Conservation (phyloP, 73 alveolate species). For the Paramecium tetraurelia region DNA sequence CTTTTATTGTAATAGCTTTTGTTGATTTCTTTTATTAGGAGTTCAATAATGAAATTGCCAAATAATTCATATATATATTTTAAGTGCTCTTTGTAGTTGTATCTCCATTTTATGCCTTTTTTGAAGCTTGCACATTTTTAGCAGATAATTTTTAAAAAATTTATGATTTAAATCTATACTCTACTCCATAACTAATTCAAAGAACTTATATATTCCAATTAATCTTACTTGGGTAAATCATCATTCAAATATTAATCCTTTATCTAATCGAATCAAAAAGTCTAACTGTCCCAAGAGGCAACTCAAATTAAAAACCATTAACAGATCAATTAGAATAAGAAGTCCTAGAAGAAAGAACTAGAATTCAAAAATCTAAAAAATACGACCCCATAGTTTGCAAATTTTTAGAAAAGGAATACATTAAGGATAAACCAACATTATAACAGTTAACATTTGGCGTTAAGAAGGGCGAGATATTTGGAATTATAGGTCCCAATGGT, state of each 20-base stretch:
- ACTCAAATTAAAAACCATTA: background rate
- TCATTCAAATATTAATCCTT: background rate
- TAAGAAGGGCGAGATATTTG: slow-evolving; percentile 52
- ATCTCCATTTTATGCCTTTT: slow-evolving; percentile 30
- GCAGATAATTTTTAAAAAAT: background rate
- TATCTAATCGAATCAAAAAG: background rate
- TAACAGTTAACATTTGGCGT: slow-evolving; percentile 8
- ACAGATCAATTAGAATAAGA: slow-evolving; percentile 1
- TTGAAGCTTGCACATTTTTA: slow-evolving; percentile 14
- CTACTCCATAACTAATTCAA: background rate
- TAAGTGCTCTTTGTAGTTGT: background rate
- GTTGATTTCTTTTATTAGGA: background rate
- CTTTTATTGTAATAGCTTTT: background rate
- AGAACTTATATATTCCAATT: background rate
- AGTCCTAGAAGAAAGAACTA: background rate
- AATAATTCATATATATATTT: background rate
- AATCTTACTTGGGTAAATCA: background rate
- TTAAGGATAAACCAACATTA: background rate
- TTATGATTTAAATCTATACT: background rate
- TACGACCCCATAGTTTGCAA: background rate
- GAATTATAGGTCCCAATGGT: slow-evolving; percentile 63
- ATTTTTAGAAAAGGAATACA: background rate
- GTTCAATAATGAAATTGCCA: background rate
- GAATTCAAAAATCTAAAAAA: background rate
- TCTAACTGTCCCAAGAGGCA: background rate